Evolutionary conservation across 2,329 filamentous ascomycete species (phyloP).

Genomic region (Fusarium haematococcum): DNA sequence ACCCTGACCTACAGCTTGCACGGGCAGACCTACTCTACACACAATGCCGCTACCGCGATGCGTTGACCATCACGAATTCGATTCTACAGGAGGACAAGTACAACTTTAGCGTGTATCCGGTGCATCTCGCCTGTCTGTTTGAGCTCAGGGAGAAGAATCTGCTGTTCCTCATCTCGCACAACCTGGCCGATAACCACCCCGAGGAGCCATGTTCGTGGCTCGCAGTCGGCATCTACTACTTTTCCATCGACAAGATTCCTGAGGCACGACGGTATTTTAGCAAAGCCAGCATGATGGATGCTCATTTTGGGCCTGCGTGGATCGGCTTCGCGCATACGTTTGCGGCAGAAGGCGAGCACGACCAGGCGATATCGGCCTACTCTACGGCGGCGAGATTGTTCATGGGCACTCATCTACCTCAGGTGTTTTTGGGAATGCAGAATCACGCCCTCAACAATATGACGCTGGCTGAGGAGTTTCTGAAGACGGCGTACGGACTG

Average conservation of each 20-base stretch:
- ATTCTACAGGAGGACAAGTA: slow-evolving; percentile 88
- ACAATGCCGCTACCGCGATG: slow-evolving; percentile 92
- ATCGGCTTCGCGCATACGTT: slow-evolving; percentile 99
- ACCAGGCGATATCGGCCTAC: slow-evolving; percentile 98
- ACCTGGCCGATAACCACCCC: slow-evolving; percentile 90
- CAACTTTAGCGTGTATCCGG: slow-evolving; percentile 88
- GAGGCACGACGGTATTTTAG: slow-evolving; percentile 97
- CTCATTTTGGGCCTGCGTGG: slow-evolving; percentile 97
- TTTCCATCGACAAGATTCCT: slow-evolving; percentile 87
- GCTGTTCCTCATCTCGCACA: slow-evolving; percentile 91
- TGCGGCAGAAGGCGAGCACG: slow-evolving; percentile 95
- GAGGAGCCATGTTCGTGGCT: slow-evolving; percentile 94
- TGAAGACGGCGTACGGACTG: slow-evolving; percentile 86
- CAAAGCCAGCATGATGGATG: slow-evolving; percentile 97
- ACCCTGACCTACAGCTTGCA: slow-evolving; percentile 90
- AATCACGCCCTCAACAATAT: slow-evolving; percentile 97
- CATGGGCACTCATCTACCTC: slow-evolving; percentile 95
- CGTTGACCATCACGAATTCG: slow-evolving; percentile 83
- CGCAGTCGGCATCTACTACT: slow-evolving; percentile 95
- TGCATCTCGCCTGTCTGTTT: slow-evolving; percentile 91
- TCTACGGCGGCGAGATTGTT: slow-evolving; percentile 94
- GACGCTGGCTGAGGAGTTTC: slow-evolving; percentile 91
- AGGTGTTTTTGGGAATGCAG: slow-evolving; percentile 98
- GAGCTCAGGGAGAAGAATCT: slow-evolving; percentile 89
- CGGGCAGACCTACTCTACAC: slow-evolving; percentile 93